Percentiles rank a stretch among this genome's conserved stretches.
Evolutionary conservation across 345 rosid species (phyloP).

Genomic region (Microthlaspi erraticum): DNA sequence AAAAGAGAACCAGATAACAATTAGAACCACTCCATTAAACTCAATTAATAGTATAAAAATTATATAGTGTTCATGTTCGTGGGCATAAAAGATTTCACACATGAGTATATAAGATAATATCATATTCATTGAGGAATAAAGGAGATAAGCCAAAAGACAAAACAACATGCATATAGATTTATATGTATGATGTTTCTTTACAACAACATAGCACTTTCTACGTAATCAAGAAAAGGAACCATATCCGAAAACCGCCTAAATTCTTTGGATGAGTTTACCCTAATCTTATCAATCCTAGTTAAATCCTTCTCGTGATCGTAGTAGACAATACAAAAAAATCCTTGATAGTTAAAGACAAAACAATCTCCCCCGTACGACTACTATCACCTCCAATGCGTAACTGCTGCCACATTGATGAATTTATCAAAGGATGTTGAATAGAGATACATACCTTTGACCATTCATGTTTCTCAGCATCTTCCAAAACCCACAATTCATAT

Average conservation of each 20-base stretch:
- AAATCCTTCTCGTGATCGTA: neutral
- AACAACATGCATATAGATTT: neutral
- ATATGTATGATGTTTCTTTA: neutral
- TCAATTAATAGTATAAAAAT: no score
- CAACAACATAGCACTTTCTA: slow-evolving; percentile 13
- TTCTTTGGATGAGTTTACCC: no score
- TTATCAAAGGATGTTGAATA: neutral
- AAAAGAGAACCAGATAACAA: no score
- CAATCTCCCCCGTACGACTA: no score
- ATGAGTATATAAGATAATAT: no score
- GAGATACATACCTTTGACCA: neutral
- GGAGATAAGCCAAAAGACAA: neutral
- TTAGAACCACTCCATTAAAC: no score
- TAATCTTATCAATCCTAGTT: neutral
- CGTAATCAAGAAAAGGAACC: neutral
- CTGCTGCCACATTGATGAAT: no score
- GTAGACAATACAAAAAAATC: neutral
- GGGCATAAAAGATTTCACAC: no score
- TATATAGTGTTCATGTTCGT: no score
- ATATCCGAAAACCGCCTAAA: no score
- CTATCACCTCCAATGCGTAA: neutral
- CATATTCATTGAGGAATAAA: neutral
- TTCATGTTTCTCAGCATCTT: slow-evolving; percentile 13
- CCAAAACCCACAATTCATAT: slow-evolving; percentile 22
- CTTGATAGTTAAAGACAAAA: no score